Evolutionary conservation across 2,329 filamentous ascomycete species (phyloP), one percentile per base, ranked within the genome.

Genomic region (Monilinia fructigena): DNA sequence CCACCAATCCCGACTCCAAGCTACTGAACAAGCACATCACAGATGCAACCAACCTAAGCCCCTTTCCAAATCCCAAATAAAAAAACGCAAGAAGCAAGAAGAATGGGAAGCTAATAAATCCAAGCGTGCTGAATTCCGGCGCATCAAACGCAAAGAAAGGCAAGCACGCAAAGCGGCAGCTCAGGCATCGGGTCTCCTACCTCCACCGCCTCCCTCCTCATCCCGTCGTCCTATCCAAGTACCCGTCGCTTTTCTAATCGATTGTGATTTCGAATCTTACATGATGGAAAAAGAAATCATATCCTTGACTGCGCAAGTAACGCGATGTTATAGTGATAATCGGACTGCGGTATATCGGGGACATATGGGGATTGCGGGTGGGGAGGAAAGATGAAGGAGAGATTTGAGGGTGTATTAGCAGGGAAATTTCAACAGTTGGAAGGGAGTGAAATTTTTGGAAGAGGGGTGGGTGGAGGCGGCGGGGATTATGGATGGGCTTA

Each of bases 271-370:
- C 76, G 93, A 99, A 77, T 82, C 90, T 53, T 85, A 93, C 75
- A 99, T 99, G 95, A 83, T 83, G 61, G 90, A 94, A 48, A 89
- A 90, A 72, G 95, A 99, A 79, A 82, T 91, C 40, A 88, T 93
- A 65, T 97, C 92, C 5, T 83, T 99, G 16, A 86, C 86, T 1
- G 86, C 88, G 66, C 95, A 99, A 78, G 83, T 99, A 69, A 96
- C 92, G 11, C 83, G 95, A 66, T 90, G 86, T 67, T 99, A 99
- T 78, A 92, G 93, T 26, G 92, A 97, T 74, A 98, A 97, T 78
- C 86, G 85, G 67, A 86, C 84, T 66, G 83, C 89, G 0, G 79
- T 76, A 10, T 93, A 86, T 75, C 85, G 88, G 62, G 82, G 88
- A 10, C 89, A 96, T 77, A 76, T 98, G 55, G 87, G 86, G 65